phyloP scores from a whole-genome alignment of 2,329 filamentous ascomycete species.

The Fusarium metavorans region DNA sequence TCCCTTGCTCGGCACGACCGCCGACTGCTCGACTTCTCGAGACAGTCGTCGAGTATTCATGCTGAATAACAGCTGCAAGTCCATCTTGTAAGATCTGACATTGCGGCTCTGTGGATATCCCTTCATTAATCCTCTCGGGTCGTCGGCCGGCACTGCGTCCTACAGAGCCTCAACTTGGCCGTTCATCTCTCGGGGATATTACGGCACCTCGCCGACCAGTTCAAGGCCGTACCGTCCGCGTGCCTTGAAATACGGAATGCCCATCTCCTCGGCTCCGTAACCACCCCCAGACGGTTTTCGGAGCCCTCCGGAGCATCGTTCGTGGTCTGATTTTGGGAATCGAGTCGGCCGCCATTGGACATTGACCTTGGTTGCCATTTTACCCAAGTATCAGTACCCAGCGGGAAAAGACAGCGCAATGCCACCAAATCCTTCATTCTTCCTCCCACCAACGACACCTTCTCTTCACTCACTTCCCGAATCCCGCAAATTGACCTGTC shows the following conservation, averaged over 20 bases:
- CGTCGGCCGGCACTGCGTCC: background rate
- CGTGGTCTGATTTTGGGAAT: constrained; percentile 24
- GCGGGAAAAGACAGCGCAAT: background rate
- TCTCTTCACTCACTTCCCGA: background rate
- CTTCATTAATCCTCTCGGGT: background rate
- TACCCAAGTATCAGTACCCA: background rate
- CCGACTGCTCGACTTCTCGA: background rate
- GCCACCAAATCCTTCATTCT: background rate
- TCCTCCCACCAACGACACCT: background rate
- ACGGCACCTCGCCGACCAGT: background rate
- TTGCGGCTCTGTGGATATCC: background rate
- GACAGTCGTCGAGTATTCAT: background rate
- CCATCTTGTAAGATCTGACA: background rate
- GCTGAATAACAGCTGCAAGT: background rate
- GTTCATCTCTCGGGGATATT: constrained; percentile 5
- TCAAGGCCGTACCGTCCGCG: background rate
- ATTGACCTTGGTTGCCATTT: background rate
- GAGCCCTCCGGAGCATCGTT: constrained; percentile 26
- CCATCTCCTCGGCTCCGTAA: background rate
- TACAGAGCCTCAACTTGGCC: background rate
- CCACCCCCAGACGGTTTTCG: constrained; percentile 2
- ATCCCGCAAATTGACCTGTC: background rate
- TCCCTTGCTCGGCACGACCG: constrained; percentile 21
- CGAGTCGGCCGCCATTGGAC: constrained; percentile 9
- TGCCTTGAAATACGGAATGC: constrained; percentile 9